Evolutionary conservation across 345 rosid species (phyloP), one percentile per base, ranked within the genome.

Genomic region (Excoecaria cochinchinensis): DNA sequence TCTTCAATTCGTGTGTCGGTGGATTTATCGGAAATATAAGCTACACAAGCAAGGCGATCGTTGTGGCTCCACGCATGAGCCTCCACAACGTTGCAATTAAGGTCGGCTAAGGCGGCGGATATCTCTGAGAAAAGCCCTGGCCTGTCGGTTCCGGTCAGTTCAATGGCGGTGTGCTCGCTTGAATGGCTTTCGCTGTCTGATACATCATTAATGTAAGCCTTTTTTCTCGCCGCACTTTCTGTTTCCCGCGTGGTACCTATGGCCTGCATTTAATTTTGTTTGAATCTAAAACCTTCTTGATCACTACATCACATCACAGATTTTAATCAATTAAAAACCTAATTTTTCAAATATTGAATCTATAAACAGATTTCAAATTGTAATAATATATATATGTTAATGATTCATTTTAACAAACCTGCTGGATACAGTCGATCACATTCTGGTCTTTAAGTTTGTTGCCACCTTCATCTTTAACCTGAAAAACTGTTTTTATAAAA

Each of bases 1-100:
- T 92, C 93, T 63, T 86, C 79, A 11, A 90, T 88, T 8, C 90
- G 90, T n/a, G 77, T 53, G 48, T 82, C 77, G 4, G 88, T 86
- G 5, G 77, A 68, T 60, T 84, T 87, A 25, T 92, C 94, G 19
- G 90, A 82, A 48, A 92, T 82, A 58, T 86, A 87, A 44, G 87
- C 90, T 6, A 92, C 86, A 59, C 92, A 89, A 3, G 97, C 97
- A 3, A 88, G 68, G 16, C 89, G 84, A 15, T 84, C 83, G 10
- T 92, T 92, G 82, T 92, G 97, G 78, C 88, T 92, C 97, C 97
- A 92, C 4, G 91, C 90, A 8, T 92, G 91, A 31, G 92, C 95
- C 75, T 90, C 90, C 0, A 92, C 76, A 1, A 92, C 79, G 63
- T 88, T 89, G 82, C 95, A 90, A 5, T 80, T 85, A 7, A 92